Evolutionary conservation across 2,329 filamentous ascomycete genomes (phyloP).

Genomic region (Beauveria australis): DNA sequence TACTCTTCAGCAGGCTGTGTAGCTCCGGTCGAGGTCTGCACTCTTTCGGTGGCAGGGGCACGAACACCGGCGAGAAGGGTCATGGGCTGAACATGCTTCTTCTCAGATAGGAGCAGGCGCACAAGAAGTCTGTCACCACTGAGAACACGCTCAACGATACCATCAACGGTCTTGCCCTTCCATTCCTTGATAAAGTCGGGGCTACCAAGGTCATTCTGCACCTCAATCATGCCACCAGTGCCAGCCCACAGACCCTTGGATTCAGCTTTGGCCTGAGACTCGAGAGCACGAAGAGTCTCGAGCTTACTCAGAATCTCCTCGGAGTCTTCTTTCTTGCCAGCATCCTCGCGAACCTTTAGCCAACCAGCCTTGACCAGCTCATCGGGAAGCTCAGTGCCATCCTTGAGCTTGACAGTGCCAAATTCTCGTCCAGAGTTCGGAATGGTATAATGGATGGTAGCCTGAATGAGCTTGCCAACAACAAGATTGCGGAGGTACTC

Average conservation of each 20-base stretch:
- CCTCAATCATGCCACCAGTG: conserved; percentile 59
- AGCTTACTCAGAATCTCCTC: conserved; percentile 65
- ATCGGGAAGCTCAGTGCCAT: conserved; percentile 72
- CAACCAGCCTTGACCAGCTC: conserved; percentile 80
- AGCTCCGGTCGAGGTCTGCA: conserved; percentile 67
- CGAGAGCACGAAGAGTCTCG: conserved; percentile 68
- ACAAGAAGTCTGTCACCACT: conserved; percentile 85
- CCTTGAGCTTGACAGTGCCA: conserved; percentile 67
- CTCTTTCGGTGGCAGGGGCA: conserved; percentile 80
- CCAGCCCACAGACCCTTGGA: conserved; percentile 75
- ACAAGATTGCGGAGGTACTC: conserved; percentile 79
- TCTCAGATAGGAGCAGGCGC: conserved; percentile 69
- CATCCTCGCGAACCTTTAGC: conserved; percentile 89
- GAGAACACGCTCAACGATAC: conserved; percentile 82
- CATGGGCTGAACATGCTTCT: conserved; percentile 82
- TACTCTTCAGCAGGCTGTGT: conserved; percentile 81
- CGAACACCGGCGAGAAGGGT: conserved; percentile 83
- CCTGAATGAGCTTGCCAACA: conserved; percentile 81
- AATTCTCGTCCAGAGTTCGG: conserved; percentile 83
- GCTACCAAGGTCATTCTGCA: conserved; percentile 72
- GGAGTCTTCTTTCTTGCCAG: conserved; percentile 80
- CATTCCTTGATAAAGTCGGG: conserved; percentile 72
- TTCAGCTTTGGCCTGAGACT: conserved; percentile 69
- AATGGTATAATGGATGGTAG: conserved; percentile 78
- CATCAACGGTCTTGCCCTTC: conserved; percentile 79